Base-by-base conservation (phyloP, 2,329 filamentous ascomycete genomes). In the Pseudogymnoascus sp. region DNA sequence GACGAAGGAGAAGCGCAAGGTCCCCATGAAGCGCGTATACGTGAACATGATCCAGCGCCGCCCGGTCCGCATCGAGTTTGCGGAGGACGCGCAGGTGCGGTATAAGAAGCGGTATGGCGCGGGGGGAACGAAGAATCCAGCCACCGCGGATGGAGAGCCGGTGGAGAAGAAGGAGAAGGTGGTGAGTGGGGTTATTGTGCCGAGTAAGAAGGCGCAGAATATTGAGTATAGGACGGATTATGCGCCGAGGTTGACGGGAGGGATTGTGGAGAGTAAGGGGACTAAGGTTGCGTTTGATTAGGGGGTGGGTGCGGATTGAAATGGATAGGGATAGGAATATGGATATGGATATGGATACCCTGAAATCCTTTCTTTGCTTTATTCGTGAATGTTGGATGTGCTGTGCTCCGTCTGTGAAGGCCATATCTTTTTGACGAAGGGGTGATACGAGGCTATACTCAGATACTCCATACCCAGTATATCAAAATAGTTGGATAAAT, bases 81-180 rank as follows among this genome's bases (percentile, higher is more conserved):
- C 94, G 18, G 94, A 99, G 76, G 94, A 97, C 73, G 85, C 92
- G 62, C 86, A 90, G 67, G 84, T 85, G 35, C 80, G 94, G 62
- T 99, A 99, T 75, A 93, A 93, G 78, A 99, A 97, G 80, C 85
- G 94, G 1, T 97, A 89, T 71, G 89, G 90, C 65, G 93, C 92
- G 73, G 87, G 87, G 39, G 82, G 80, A 33, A 79, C 77, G 18
- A 76, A 75, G 64, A 74, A 73, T 67, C 63, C 64, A 64, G 62
- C 65, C 61, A 58, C 66, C 8, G 39, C 30, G 20, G 63, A 61
- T 50, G 64, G 61, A 25, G 61, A 61, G 57, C 61, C 62, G 50
- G 62, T 53, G 61, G 68, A 43, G 60, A 69, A 66, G 59, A 69
- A 71, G 60, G 71, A 72, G 57, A 60, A 60, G 8, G 57, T 62